phyloP scores from a whole-genome alignment of 1,139 yeast genomes.

The Candida neerlandica region DNA sequence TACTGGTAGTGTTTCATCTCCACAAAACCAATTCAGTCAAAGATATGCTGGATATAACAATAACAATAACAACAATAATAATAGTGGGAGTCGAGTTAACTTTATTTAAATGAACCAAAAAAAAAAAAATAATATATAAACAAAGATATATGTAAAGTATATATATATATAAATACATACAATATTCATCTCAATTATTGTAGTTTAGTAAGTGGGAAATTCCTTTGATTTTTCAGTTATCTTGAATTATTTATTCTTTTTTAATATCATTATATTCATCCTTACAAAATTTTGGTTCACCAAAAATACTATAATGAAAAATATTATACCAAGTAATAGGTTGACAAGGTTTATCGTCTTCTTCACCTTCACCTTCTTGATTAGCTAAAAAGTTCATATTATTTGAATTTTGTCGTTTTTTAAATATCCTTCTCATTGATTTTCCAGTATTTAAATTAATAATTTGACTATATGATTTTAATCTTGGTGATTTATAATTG shows the following conservation, averaged over 20 bases:
- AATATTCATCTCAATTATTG: no score
- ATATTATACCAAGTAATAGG: constrained; percentile 54
- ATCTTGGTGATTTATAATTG: constrained; percentile 24
- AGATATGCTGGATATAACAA: not conserved
- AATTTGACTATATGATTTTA: constrained; percentile 28
- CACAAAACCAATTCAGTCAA: constrained; percentile 13
- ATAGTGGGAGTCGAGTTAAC: not conserved
- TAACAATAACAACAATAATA: not conserved
- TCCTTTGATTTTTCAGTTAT: not conserved
- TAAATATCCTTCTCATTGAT: constrained; percentile 5
- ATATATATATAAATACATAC: no score
- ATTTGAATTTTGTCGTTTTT: constrained; percentile 2
- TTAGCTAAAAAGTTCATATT: constrained; percentile 11
- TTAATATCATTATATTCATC: constrained; percentile 7
- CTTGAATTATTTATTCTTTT: not conserved
- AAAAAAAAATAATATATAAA: not conserved
- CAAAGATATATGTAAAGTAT: not conserved
- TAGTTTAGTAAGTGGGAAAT: not conserved
- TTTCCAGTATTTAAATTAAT: constrained; percentile 12
- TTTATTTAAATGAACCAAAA: not conserved
- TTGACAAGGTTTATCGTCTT: constrained; percentile 33
- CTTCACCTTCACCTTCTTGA: not conserved
- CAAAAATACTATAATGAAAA: constrained; percentile 51
- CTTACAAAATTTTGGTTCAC: constrained; percentile 46
- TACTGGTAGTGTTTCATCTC: constrained; percentile 14